phyloP scores from a whole-genome alignment of 768 basidiomycete species.

The Lactifluus volemus region DNA sequence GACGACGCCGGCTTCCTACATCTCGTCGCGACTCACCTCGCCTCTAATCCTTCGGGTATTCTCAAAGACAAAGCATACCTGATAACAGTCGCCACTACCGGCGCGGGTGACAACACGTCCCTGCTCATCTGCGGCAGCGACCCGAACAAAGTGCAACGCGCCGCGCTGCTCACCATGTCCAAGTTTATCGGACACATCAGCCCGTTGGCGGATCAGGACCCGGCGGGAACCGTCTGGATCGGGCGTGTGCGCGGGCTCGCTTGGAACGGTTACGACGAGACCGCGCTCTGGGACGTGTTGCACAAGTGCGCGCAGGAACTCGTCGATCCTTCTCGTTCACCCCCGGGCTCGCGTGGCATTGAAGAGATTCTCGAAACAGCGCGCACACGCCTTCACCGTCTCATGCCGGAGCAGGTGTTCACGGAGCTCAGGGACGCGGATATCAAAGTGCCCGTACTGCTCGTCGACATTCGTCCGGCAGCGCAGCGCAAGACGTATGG shows the following conservation, averaged over 20 bases:
- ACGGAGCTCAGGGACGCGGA: slow-evolving; percentile 41
- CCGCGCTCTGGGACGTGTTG: slow-evolving; percentile 63
- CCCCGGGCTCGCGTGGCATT: slow-evolving; percentile 55
- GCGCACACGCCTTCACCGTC: slow-evolving; percentile 54
- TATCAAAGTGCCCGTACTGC: slow-evolving; percentile 52
- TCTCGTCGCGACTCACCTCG: slow-evolving; percentile 44
- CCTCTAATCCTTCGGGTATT: slow-evolving; percentile 36
- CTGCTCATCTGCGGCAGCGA: slow-evolving; percentile 54
- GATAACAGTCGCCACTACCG: slow-evolving; percentile 47
- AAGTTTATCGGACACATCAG: slow-evolving; percentile 62
- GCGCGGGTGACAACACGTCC: slow-evolving; percentile 23
- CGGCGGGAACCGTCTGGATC: slow-evolving; percentile 26
- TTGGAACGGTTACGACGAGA: slow-evolving; percentile 48
- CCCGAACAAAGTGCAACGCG: slow-evolving; percentile 51
- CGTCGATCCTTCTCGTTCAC: slow-evolving; percentile 53
- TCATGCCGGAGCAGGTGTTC: slow-evolving; percentile 52
- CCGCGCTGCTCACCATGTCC: slow-evolving; percentile 51
- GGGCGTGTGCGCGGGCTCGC: slow-evolving; percentile 49
- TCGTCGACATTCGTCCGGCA: slow-evolving; percentile 70
- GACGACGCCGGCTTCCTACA: slow-evolving; percentile 51
- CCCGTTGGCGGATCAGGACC: slow-evolving; percentile 16
- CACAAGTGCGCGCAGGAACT: slow-evolving; percentile 50
- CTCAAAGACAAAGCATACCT: slow-evolving; percentile 34
- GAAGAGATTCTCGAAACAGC: slow-evolving; percentile 48
- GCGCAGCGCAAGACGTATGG: slow-evolving; percentile 51